Conservation (phyloP, 2,329 filamentous ascomycete genomes). For the Penicillium polonicum region DNA sequence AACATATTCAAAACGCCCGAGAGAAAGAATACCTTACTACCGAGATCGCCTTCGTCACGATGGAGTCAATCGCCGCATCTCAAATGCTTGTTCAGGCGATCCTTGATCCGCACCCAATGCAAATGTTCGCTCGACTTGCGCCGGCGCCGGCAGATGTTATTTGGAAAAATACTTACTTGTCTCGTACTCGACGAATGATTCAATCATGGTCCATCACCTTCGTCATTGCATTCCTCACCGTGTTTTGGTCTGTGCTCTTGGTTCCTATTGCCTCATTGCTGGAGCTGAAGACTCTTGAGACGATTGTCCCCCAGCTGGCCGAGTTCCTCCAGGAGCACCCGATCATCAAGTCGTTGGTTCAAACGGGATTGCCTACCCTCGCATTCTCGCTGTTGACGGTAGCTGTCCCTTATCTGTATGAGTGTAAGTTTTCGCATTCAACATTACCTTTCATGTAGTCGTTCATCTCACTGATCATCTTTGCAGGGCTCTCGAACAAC, state of each 20-base stretch:
- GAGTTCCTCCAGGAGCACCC: constrained; percentile 66
- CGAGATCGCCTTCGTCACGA: constrained; percentile 90
- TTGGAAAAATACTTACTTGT: constrained; percentile 88
- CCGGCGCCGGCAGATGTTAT: constrained; percentile 90
- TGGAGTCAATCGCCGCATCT: constrained; percentile 87
- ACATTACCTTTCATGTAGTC: neutral
- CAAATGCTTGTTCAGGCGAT: constrained; percentile 97
- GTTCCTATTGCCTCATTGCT: constrained; percentile 75
- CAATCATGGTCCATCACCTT: constrained; percentile 81
- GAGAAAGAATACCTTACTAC: constrained; percentile 74
- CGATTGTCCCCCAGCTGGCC: constrained; percentile 69
- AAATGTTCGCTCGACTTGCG: constrained; percentile 78
- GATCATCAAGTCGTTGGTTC: constrained; percentile 72
- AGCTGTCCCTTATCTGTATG: constrained; percentile 88
- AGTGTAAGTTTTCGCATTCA: constrained; percentile 56
- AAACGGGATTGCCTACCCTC: constrained; percentile 82
- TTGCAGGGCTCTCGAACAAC: constrained; percentile 68
- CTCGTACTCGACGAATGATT: constrained; percentile 69
- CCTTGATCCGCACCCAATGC: constrained; percentile 83
- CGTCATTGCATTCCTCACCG: constrained; percentile 76
- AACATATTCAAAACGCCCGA: constrained; percentile 67
- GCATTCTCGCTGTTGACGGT: constrained; percentile 85
- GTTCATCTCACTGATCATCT: constrained; percentile 10
- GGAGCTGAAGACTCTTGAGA: constrained; percentile 75
- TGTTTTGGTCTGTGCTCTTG: constrained; percentile 85